Base-by-base conservation (phyloP, 2,329 filamentous ascomycete species). In the Colletotrichum chrysophilum region DNA sequence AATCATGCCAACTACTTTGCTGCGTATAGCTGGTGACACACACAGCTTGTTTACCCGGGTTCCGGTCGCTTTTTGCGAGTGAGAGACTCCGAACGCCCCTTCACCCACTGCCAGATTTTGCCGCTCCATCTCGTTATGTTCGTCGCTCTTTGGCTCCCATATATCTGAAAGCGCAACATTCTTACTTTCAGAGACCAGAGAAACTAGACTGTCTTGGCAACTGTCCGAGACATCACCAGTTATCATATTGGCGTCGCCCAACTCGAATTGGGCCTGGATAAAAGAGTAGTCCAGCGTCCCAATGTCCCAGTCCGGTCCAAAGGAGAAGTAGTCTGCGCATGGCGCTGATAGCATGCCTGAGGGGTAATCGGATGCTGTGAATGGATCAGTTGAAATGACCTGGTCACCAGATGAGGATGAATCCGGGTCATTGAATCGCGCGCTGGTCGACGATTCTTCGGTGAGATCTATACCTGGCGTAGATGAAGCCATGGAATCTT, bases 121-220 rank as follows among this genome's bases (percentile, higher is more conserved):
- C n/a, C 48, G 36, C 28, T 67, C 64, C 62, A 67, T 61, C n/a
- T 72, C 70, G 24, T 16, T 32, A 28, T 61, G 67, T 16, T 61
- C 62, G 12, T 24, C 26, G 14, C 26, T 58, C n/a, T 48, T 34
- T 9, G 70, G 64, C 13, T 72, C 62, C 64, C 69, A 71, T 21
- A 52, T 13, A 16, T 28, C 16, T 18, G 55, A 58, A 26, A 58
- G 55, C 26, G 13, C 26, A 30, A 61, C 5, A 48, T 13, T 48
- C 10, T 21, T 48, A 7, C 43, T 48, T 48, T 21, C n/a, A 13
- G 18, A 21, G 18, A 12, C 43, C 43, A 48, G 10, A 48, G 43
- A 8, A 48, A 21, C n/a, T 3, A 24, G 58, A 61, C 89, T 21
- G 30, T n/a, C 28, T 34, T 61, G 16, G 26, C 4, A 60, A 30